phyloP scores from a whole-genome alignment of 2,329 filamentous ascomycete species.

The Botryotinia globosa region DNA sequence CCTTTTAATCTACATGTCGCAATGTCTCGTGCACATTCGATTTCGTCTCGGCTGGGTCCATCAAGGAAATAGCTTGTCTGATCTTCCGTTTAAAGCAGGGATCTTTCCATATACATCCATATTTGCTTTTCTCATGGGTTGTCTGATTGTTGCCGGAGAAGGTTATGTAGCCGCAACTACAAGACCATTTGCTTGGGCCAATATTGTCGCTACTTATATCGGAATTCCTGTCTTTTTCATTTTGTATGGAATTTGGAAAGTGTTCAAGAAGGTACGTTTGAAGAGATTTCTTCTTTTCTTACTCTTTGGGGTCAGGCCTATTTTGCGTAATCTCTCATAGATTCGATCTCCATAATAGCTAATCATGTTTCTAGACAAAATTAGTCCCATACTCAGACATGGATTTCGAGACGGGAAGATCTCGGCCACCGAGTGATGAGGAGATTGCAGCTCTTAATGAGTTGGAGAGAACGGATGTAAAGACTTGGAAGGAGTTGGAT shows the following conservation, averaged over 20 bases:
- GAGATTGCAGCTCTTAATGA: slow-evolving; percentile 3
- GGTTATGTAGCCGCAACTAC: slow-evolving; percentile 11
- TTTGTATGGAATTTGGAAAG: slow-evolving; percentile 57
- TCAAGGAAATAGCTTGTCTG: slow-evolving; percentile 54
- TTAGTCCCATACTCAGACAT: slow-evolving; percentile 10
- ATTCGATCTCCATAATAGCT: background rate
- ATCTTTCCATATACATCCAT: slow-evolving; percentile 57
- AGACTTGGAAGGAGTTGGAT: background rate
- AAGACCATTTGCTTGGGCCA: slow-evolving; percentile 13
- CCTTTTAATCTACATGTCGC: slow-evolving; percentile 41
- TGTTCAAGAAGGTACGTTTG: background rate
- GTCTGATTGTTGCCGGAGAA: background rate
- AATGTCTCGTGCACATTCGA: slow-evolving; percentile 69
- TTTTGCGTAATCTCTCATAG: no score
- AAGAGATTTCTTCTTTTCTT: background rate
- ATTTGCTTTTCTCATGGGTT: slow-evolving; percentile 46
- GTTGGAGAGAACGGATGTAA: background rate
- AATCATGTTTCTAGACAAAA: background rate
- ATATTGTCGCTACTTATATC: slow-evolving; percentile 10
- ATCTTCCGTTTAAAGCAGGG: slow-evolving; percentile 55
- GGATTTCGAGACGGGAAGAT: slow-evolving; percentile 4
- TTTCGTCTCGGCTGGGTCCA: slow-evolving; percentile 62
- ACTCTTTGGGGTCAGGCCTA: accelerated
- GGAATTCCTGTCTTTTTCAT: slow-evolving; percentile 57
- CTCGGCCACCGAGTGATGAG: background rate